Base-by-base conservation (phyloP, 495 filamentous ascomycete species). In the Cercophora sp. region DNA sequence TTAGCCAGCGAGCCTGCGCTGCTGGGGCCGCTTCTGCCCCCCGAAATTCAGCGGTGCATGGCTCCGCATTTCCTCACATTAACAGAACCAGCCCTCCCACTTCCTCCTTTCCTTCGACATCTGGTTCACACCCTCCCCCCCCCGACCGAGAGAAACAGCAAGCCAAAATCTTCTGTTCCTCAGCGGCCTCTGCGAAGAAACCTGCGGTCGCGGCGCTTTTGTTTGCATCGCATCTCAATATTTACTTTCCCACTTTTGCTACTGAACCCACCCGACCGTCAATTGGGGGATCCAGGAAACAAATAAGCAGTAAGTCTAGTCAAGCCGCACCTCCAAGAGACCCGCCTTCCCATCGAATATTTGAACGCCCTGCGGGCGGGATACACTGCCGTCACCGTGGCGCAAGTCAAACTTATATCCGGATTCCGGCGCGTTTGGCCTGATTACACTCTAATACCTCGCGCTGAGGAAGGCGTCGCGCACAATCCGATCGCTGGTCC, bases 81-180 rank as follows among this genome's bases (percentile, higher is more conserved):
- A 66, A 61, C 61, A 63, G 46, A 66, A 63, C 53, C 63, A 52
- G 48, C 57, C 59, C 60, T 46, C 63, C 58, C 61, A 57, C 60
- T 59, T 62, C 56, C 53, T 65, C 60, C 54, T 52, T 58, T 59
- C 49, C 56, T 49, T 58, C 57, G 51, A 60, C 55, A 55, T 63
- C 57, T 49, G 60, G 57, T 50, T 60, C 57, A 60, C 59, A 60
- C 46, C 57, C 53, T 57, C 39, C 52, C 50, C 45, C n/a, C n/a
- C n/a, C 50, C 41, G 41, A 54, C 49, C 45, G 51, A 44, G 40
- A 39, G 50, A 50, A 54, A 39, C 54, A 61, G 54, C 39, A 56
- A 44, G 56, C 51, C 41, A 50, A 55, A 54, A 46, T 48, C 51
- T 40, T 51, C 46, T 58, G 57, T 58, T 48, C 43, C 35, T 40